phyloP scores from a whole-genome alignment of 2,329 filamentous ascomycete genomes.

The Colletotrichum godetiae region DNA sequence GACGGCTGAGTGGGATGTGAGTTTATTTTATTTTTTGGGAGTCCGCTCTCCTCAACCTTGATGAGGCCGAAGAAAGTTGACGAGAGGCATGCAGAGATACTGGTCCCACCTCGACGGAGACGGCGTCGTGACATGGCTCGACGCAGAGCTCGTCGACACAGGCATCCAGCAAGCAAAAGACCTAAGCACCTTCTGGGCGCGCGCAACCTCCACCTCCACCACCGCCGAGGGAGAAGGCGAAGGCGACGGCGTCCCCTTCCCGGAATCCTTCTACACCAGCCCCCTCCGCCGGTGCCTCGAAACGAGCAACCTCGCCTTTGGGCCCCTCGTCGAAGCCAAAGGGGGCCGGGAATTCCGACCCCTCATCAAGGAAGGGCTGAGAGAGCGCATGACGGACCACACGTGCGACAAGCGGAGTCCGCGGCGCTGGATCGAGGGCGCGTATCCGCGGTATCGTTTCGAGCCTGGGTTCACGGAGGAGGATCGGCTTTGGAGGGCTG shows the following conservation, averaged over 20 bases:
- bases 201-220: slow-evolving; percentile 40
- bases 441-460: slow-evolving; percentile 62
- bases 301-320: too few species aligned
- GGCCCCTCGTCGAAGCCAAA: too few species aligned
- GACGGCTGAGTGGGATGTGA: slow-evolving; percentile 65
- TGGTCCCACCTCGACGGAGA: slow-evolving; percentile 54
- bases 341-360: slow-evolving; percentile 19
- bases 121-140: slow-evolving; percentile 51
- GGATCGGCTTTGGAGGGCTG: slow-evolving; percentile 63
- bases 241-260: too few species aligned
- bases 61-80: not conserved
- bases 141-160: slow-evolving; percentile 60
- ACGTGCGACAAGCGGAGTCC: slow-evolving; percentile 69
- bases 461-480: slow-evolving; percentile 66
- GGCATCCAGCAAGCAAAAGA: slow-evolving; percentile 65
- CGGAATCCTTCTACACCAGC: too few species aligned
- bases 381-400: slow-evolving; percentile 70
- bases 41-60: not conserved
- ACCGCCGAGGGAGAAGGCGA: too few species aligned
- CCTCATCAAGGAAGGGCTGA: slow-evolving; percentile 69
- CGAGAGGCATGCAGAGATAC: slow-evolving; percentile 40
- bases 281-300: too few species aligned
- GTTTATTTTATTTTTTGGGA: slow-evolving; percentile 3
- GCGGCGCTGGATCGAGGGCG: slow-evolving; percentile 57
- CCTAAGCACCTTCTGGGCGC: slow-evolving; percentile 63